Conservation (phyloP, 768 basidiomycete species). For the Boletus subparvulus region DNA sequence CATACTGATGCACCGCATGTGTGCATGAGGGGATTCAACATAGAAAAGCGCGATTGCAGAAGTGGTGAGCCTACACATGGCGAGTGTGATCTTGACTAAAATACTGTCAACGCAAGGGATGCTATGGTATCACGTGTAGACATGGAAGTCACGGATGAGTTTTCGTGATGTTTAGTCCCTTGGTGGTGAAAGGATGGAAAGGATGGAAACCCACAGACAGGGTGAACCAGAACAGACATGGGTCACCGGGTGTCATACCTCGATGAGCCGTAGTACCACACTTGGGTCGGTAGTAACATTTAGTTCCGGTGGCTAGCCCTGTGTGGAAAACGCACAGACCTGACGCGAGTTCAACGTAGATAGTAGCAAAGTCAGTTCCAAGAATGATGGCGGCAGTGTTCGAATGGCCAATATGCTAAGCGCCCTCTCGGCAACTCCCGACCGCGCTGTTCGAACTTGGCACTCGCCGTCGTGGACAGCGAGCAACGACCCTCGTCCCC, state of each 20-base stretch:
- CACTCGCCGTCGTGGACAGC: slow-evolving; percentile 35
- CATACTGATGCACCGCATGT: slow-evolving; percentile 43
- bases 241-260: neutral
- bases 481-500: slow-evolving; percentile 29
- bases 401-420: neutral
- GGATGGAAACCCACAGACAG: neutral
- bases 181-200: slow-evolving; percentile 13
- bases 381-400: too few species aligned
- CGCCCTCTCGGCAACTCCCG: slow-evolving; percentile 30
- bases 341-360: neutral
- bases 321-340: neutral
- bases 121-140: slow-evolving; percentile 18
- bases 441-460: slow-evolving; percentile 10
- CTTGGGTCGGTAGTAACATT: neutral
- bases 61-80: slow-evolving; percentile 45
- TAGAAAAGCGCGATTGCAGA: slow-evolving; percentile 35
- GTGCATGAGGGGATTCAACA: slow-evolving; percentile 28
- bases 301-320: neutral
- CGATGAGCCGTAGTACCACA: neutral
- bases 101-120: neutral
- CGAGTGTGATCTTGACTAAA: slow-evolving; percentile 33
- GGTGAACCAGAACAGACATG: neutral
- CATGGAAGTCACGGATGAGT: slow-evolving; percentile 33
- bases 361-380: neutral
- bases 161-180: slow-evolving; percentile 25